Base-by-base conservation (phyloP, 306 rosid genomes). In the Cucumis cinereus region DNA sequence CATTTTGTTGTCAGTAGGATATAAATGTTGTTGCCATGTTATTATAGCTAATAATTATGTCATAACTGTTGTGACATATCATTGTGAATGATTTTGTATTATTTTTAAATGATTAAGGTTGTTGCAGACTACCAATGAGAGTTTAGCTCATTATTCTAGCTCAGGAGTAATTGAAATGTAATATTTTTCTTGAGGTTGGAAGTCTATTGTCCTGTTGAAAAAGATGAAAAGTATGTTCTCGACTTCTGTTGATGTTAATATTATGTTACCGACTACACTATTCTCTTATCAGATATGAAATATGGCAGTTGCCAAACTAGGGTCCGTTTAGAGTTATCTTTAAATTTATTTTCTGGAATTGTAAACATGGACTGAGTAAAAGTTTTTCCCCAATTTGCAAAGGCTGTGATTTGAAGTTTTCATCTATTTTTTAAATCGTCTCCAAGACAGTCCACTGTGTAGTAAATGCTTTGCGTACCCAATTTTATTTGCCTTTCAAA, bases 401-500 rank as follows among this genome's bases (percentile, higher is more conserved):
- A 13, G 57, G 41, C 23, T 23, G 22, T 13, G 14, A 26, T 47
- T 26, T 10, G 26, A 6, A 2, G 5, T 47, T 67, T 38, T 67
- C 4, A 24, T 77, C 22, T 40, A 9, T 13, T 15, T 50, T 45
- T 2, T 24, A 6, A 33, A 30, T 8, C 8, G 77, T 55, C 9
- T 55, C 13, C n/a, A 33, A 0, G 58, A 43, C 52, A 12, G 57
- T 55, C 67, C 40, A 26, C 47, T 56, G 66, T 69, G 57, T 67
- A 79, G 35, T 19, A 22, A 59, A 35, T 82, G 80, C 56, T 82
- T 20, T 38, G 36, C 15, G 19, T 23, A 22, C 10, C 24, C 16
- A 38, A 43, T 70, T 16, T 40, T 47, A 35, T 19, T 58, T 78
- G 40, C 12, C 76, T 23, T 80, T 56, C 76, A 91, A 97, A 87